Conservation (phyloP, 768 basidiomycete genomes). For the Naganishia vishniacii region DNA sequence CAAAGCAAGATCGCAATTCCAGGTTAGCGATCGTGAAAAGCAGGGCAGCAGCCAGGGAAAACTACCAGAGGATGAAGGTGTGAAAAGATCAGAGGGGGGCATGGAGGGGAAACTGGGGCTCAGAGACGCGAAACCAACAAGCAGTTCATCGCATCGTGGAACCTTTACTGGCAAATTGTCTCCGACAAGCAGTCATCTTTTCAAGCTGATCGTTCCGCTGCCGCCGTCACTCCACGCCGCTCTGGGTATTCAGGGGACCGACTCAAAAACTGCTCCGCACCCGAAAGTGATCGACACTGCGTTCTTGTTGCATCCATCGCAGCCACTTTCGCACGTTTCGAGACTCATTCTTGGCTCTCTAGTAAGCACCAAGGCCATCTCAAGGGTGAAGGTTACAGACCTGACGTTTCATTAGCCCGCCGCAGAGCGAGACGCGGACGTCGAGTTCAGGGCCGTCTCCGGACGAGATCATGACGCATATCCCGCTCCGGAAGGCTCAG, state of each 20-base stretch:
- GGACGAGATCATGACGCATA: conserved; percentile 40
- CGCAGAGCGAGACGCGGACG: conserved; percentile 33
- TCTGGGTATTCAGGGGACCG: background rate
- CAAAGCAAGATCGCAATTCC: conserved; percentile 7
- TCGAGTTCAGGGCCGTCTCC: conserved; percentile 45
- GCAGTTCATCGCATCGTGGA: background rate
- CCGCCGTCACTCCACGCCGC: conserved; percentile 34
- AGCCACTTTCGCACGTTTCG: conserved; percentile 63
- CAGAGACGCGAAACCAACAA: background rate
- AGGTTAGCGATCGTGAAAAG: conserved; percentile 9
- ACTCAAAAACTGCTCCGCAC: background rate
- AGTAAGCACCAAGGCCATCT: too few species aligned
- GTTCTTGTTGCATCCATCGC: conserved; percentile 64
- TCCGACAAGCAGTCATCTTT: conserved; percentile 61
- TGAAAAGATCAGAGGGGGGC: background rate
- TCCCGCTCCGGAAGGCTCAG: conserved; percentile 32
- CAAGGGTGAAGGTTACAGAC: too few species aligned
- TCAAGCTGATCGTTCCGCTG: conserved; percentile 61
- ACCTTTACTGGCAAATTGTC: conserved; percentile 55
- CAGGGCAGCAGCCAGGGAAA: background rate
- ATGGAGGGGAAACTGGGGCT: background rate
- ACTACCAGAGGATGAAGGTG: background rate
- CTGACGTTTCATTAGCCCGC: too few species aligned
- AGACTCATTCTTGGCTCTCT: conserved; percentile 55
- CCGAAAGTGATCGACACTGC: conserved; percentile 49